Conservation (phyloP, 139 green algal genomes). For the Chlorella ohadii region DNA sequence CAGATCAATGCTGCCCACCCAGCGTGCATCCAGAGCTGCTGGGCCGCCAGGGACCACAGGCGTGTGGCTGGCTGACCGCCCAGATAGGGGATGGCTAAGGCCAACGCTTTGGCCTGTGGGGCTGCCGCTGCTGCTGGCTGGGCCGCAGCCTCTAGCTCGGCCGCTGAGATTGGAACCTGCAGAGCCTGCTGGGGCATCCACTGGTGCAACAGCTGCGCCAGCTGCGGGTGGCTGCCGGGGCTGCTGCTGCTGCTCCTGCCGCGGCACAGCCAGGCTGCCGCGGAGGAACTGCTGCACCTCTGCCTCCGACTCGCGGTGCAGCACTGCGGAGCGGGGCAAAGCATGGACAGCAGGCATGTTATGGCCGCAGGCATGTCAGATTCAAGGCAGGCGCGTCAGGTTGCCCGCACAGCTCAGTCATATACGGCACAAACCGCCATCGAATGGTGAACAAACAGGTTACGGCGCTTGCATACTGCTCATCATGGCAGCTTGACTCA, state of each 20-base stretch:
- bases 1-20: conserved; percentile 7
- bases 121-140: not conserved
- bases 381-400: too few species aligned
- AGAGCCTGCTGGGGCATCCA: too few species aligned
- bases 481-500: too few species aligned
- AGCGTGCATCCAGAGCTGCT: not conserved
- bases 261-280: conserved; percentile 5
- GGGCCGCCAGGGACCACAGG: not conserved
- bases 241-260: not conserved
- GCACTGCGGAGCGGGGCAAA: conserved; percentile 6
- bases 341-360: not conserved
- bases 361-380: too few species aligned
- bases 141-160: too few species aligned
- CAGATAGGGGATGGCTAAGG: not conserved
- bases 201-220: too few species aligned
- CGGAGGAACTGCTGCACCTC: conserved; percentile 22
- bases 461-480: not conserved
- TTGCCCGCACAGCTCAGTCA: too few species aligned
- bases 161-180: too few species aligned
- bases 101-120: too few species aligned
- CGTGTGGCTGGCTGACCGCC: not conserved
- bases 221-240: not conserved
- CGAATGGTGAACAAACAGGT: not conserved
- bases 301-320: conserved; percentile 1
- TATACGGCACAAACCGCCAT: too few species aligned